phyloP scores from a whole-genome alignment of 2,329 filamentous ascomycete genomes.

The Pseudogymnoascus sp. region DNA sequence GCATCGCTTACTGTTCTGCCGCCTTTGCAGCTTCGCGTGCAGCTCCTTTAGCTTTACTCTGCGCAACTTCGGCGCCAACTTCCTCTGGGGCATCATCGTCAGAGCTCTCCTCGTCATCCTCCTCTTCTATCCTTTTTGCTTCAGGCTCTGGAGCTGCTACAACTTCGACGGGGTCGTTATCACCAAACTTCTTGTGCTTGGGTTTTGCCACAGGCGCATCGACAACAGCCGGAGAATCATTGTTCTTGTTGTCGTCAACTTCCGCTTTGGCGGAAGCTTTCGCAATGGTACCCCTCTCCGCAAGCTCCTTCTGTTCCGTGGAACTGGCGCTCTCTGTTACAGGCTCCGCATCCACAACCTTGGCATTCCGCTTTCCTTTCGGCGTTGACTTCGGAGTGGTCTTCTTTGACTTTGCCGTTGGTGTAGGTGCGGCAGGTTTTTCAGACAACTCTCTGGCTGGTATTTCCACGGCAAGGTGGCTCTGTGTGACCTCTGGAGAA shows the following conservation, averaged over 20 bases:
- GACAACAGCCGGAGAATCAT: not conserved
- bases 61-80: constrained; percentile 22
- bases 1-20: constrained; percentile 20
- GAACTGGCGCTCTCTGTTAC: too few relatives aligned
- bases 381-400: not conserved
- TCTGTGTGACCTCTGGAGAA: constrained; percentile 11
- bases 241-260: not conserved
- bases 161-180: constrained; percentile 17
- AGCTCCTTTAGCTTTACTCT: constrained; percentile 16
- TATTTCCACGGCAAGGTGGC: constrained; percentile 22
- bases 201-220: not conserved
- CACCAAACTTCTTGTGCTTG: constrained; percentile 22
- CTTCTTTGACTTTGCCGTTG: constrained; percentile 1
- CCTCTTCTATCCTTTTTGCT: not conserved
- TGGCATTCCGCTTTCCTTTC: not conserved
- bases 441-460: constrained; percentile 12
- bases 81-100: constrained; percentile 28
- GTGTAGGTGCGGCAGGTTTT: not conserved
- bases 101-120: not conserved
- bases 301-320: not conserved
- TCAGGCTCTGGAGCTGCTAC: constrained; percentile 15
- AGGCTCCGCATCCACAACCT: not conserved
- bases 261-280: too few relatives aligned
- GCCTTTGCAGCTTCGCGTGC: constrained; percentile 23
- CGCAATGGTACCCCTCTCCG: too few relatives aligned